Percentiles rank a stretch among this genome's conserved stretches.
Conservation (phyloP, 441 rosid species). For the Hura crepitans region DNA sequence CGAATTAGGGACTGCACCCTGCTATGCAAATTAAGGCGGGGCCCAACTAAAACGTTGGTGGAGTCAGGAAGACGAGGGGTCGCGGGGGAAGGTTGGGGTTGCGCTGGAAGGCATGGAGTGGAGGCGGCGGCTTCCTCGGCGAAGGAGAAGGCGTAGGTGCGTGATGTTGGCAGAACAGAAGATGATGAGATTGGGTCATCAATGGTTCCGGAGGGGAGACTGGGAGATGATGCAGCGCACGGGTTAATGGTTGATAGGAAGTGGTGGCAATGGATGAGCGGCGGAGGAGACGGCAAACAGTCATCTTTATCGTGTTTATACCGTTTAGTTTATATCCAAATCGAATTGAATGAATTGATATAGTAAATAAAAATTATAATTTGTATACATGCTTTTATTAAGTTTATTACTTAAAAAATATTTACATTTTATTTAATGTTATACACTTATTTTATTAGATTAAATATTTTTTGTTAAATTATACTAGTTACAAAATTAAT, state of each 20-base stretch:
- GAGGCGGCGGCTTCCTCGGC: conserved; percentile 99
- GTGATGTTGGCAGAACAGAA: conserved; percentile 23
- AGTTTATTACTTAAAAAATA: too few species aligned
- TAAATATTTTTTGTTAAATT: too few species aligned
- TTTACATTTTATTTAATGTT: too few species aligned
- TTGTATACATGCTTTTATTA: too few species aligned
- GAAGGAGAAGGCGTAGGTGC: conserved; percentile 64
- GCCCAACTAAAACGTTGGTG: conserved; percentile 71
- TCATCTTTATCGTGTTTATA: conserved; percentile 27
- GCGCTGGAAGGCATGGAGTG: conserved; percentile 73
- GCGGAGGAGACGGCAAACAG: conserved; percentile 51
- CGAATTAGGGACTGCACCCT: conserved; percentile 90
- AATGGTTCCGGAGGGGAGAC: conserved; percentile 18
- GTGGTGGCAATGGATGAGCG: conserved; percentile 34
- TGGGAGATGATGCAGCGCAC: conserved; percentile 31
- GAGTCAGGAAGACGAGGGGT: conserved; percentile 92
- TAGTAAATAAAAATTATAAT: conserved; percentile 14
- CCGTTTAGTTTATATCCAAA: not conserved
- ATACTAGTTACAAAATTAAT: too few species aligned
- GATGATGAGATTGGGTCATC: conserved; percentile 10
- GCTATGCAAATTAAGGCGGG: conserved; percentile 82
- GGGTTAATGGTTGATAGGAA: conserved; percentile 24
- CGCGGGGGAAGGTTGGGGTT: conserved; percentile 55
- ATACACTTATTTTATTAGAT: too few species aligned
- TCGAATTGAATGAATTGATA: conserved; percentile 14